A percentile compares a stretch with the other conserved stretches of the same genome.
phyloP scores from a whole-genome alignment of 352 stramenopile genomes.

The Aphanomyces cochlioides region DNA sequence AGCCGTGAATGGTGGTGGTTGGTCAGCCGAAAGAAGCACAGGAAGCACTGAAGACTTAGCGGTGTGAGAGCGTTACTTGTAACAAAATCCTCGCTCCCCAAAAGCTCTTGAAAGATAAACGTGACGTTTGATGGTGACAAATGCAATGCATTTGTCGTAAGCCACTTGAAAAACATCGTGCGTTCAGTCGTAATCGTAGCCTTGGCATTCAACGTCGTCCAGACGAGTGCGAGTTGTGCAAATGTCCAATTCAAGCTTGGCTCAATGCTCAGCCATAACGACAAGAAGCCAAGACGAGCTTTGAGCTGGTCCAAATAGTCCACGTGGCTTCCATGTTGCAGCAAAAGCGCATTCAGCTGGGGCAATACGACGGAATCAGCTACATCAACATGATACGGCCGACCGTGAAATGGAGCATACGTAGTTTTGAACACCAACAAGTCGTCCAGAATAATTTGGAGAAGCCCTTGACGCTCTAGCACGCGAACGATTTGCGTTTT shows the following conservation, averaged over 20 bases:
- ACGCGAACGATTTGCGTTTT: constrained; percentile 11
- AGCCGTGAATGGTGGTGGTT: constrained; percentile 21
- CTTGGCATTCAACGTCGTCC: neutral
- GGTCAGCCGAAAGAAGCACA: constrained; percentile 26
- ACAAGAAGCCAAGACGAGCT: constrained; percentile 25
- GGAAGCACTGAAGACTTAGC: constrained; percentile 21
- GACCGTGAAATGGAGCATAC: constrained; percentile 1
- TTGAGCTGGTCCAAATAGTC: constrained; percentile 26
- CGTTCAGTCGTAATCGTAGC: constrained; percentile 8
- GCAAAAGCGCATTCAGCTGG: constrained; percentile 2
- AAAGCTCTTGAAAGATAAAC: constrained; percentile 26
- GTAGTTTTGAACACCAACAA: constrained; percentile 26
- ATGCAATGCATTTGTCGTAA: constrained; percentile 24
- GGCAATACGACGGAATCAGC: neutral
- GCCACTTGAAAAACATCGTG: constrained; percentile 30
- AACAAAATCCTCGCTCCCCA: constrained; percentile 14
- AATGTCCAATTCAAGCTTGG: constrained; percentile 9
- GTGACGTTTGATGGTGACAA: neutral
- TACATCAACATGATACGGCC: neutral
- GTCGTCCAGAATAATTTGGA: constrained; percentile 29
- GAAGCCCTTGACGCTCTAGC: neutral
- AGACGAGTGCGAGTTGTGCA: constrained; percentile 10
- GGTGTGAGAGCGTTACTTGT: constrained; percentile 4
- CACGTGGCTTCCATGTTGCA: constrained; percentile 21
- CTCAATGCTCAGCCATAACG: constrained; percentile 13